Percentiles rank a stretch among this genome's conserved stretches.
Evolutionary conservation across 768 basidiomycete species (phyloP).

Genomic region (Suillus sp.): DNA sequence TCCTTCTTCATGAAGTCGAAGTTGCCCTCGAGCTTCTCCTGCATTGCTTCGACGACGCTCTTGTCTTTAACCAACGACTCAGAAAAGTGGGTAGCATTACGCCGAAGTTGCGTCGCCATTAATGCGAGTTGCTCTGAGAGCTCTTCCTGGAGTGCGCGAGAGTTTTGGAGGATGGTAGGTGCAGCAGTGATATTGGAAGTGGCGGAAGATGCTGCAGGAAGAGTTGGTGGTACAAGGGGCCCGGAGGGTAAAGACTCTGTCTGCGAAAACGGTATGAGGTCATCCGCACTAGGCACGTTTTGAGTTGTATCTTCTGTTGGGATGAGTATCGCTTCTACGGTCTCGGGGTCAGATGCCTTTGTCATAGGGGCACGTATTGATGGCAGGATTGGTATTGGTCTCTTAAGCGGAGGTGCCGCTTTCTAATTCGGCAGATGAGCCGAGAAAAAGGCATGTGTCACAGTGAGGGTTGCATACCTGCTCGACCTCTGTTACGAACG

Average conservation of each 20-base stretch:
- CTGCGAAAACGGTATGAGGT: slow-evolving; percentile 46
- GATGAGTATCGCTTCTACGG: slow-evolving; percentile 25
- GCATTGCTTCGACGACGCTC: slow-evolving; percentile 62
- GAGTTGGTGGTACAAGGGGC: slow-evolving; percentile 20
- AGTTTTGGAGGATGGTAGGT: slow-evolving; percentile 51
- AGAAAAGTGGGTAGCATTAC: slow-evolving; percentile 81
- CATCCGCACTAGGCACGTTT: slow-evolving; percentile 18
- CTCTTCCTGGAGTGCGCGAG: slow-evolving; percentile 69
- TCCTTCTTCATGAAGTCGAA: slow-evolving; percentile 68
- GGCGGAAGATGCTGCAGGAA: slow-evolving; percentile 30
- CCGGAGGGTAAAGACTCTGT: slow-evolving; percentile 4
- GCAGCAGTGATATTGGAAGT: slow-evolving; percentile 38
- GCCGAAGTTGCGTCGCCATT: slow-evolving; percentile 88
- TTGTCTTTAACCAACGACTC: slow-evolving; percentile 74
- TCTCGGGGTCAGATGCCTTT: slow-evolving; percentile 13
- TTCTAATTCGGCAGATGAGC: slow-evolving; percentile 34
- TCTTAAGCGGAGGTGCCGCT: slow-evolving; percentile 40
- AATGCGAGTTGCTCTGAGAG: slow-evolving; percentile 72
- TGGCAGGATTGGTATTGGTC: slow-evolving; percentile 54
- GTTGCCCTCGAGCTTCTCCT: slow-evolving; percentile 75
- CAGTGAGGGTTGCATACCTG: slow-evolving; percentile 40
- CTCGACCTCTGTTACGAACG: slow-evolving; percentile 51
- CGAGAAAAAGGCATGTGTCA: background rate
- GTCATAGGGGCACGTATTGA: slow-evolving; percentile 47
- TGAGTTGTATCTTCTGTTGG: slow-evolving; percentile 26